Conservation (phyloP, 768 basidiomycete species). For the Strobilomyces echinocephalus region DNA sequence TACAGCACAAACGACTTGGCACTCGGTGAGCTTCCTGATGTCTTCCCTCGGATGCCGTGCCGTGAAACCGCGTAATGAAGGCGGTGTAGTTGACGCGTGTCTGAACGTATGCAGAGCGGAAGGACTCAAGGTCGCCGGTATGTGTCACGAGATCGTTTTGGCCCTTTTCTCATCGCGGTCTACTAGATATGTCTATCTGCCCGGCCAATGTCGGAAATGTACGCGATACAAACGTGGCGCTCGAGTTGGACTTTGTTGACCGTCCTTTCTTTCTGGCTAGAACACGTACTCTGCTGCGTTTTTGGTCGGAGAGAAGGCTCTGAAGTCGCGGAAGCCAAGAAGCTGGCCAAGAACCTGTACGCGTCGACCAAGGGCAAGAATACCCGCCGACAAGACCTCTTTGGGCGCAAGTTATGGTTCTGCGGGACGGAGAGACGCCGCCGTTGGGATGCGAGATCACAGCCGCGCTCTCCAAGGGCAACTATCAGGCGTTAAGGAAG, state of each 20-base stretch:
- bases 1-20: constrained; percentile 10
- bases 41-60: constrained; percentile 30
- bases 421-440: constrained; percentile 96
- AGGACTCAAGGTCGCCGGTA: constrained; percentile 59
- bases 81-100: constrained; percentile 58
- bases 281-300: constrained; percentile 44
- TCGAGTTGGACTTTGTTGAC: neutral
- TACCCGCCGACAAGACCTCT: constrained; percentile 68
- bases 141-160: neutral
- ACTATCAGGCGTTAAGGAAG: too few relatives aligned
- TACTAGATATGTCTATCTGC: constrained; percentile 36
- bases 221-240: neutral
- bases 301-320: constrained; percentile 57
- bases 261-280: neutral
- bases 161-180: neutral
- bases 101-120: constrained; percentile 60
- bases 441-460: too few relatives aligned
- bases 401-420: constrained; percentile 88
- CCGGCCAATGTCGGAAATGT: constrained; percentile 24
- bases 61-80: constrained; percentile 56
- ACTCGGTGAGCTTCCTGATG: constrained; percentile 9
- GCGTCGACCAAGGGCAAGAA: constrained; percentile 91
- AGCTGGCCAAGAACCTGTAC: constrained; percentile 80
- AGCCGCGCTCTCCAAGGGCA: too few relatives aligned
- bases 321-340: constrained; percentile 72